Evolutionary conservation across 2,329 filamentous ascomycete species (phyloP).

Genomic region (Penicillium sp.): DNA sequence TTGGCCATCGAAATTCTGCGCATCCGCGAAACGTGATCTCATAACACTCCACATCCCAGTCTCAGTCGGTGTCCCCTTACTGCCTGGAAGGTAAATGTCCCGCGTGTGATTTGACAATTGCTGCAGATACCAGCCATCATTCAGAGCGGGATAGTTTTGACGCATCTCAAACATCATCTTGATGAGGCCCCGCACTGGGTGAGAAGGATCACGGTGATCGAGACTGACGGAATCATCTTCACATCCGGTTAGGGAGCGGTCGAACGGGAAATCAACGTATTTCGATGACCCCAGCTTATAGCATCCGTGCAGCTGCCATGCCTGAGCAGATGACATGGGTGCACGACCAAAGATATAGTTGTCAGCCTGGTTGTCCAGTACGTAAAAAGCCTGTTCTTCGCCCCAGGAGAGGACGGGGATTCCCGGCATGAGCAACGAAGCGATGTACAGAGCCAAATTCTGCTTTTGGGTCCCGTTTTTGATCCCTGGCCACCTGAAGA

Average conservation of each 20-base stretch:
- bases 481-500: slow-evolving; percentile 56
- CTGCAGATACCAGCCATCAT: slow-evolving; percentile 51
- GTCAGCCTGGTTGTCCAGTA: slow-evolving; percentile 54
- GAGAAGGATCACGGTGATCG: slow-evolving; percentile 55
- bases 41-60: slow-evolving; percentile 52
- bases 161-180: slow-evolving; percentile 56
- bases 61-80: slow-evolving; percentile 45
- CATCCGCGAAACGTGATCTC: slow-evolving; percentile 40
- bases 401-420: slow-evolving; percentile 56
- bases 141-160: slow-evolving; percentile 48
- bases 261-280: slow-evolving; percentile 50
- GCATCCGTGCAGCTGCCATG: slow-evolving; percentile 58
- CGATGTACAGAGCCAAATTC: slow-evolving; percentile 51
- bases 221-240: slow-evolving; percentile 48
- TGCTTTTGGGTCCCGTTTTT: slow-evolving; percentile 47
- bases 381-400: slow-evolving; percentile 57
- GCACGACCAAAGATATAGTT: slow-evolving; percentile 60
- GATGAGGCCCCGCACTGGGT: slow-evolving; percentile 52
- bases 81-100: slow-evolving; percentile 45
- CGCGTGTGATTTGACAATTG: slow-evolving; percentile 49
- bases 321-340: slow-evolving; percentile 51
- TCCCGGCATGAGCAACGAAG: slow-evolving; percentile 52
- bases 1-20: slow-evolving; percentile 47
- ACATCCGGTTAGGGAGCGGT: slow-evolving; percentile 47
- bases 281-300: slow-evolving; percentile 50